Conservation (phyloP, 805 yeast genomes). For the Hanseniaspora mollemarum region DNA sequence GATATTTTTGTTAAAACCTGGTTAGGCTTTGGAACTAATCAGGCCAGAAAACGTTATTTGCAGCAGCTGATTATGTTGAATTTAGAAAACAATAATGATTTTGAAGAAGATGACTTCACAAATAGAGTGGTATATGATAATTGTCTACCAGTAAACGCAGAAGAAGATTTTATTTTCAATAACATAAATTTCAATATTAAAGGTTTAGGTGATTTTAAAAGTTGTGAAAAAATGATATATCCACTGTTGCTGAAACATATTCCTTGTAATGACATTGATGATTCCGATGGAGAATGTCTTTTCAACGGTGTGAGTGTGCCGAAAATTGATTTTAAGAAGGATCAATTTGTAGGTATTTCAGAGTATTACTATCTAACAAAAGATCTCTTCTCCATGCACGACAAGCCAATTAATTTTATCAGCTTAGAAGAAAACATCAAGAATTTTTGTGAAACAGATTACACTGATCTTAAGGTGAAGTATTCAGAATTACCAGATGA, state of each 20-base stretch:
- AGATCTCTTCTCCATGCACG: conserved; percentile 66
- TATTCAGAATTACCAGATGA: conserved; percentile 49
- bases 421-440: conserved; percentile 55
- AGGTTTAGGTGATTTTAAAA: conserved; percentile 72
- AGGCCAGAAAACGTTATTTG: conserved; percentile 69
- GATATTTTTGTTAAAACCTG: conserved; percentile 86
- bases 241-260: conserved; percentile 67
- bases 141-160: conserved; percentile 61
- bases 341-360: conserved; percentile 82
- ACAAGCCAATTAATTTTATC: conserved; percentile 75
- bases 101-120: conserved; percentile 37
- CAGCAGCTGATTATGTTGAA: conserved; percentile 41
- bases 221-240: conserved; percentile 58
- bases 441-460: conserved; percentile 63
- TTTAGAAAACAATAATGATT: conserved; percentile 38
- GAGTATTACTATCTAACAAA: conserved; percentile 97
- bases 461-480: conserved; percentile 51
- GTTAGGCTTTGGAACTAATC: conserved; percentile 96
- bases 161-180: conserved; percentile 37
- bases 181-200: conserved; percentile 37
- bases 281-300: conserved; percentile 50
- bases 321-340: conserved; percentile 60
- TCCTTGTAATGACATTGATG: conserved; percentile 60
- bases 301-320: conserved; percentile 96
- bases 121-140: conserved; percentile 50